Percentiles rank a stretch among this genome's conserved stretches.
Evolutionary conservation across 495 filamentous ascomycete genomes (phyloP).

Genomic region (Xylaria flabelliformis): DNA sequence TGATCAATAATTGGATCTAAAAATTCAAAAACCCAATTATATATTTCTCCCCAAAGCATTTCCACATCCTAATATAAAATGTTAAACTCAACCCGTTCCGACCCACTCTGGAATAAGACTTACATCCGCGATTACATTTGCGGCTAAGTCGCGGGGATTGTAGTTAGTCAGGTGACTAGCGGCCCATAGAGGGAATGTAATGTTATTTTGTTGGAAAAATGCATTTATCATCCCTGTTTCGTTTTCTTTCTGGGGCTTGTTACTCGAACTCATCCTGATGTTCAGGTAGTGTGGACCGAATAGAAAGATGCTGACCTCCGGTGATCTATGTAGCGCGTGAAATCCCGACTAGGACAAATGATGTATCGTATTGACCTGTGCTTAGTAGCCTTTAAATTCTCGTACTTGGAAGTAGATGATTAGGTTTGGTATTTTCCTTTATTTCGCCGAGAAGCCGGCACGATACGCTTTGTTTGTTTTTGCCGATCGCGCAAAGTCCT

Average conservation of each 20-base stretch:
- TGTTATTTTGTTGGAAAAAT: neutral
- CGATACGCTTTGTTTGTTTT: neutral
- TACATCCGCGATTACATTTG: neutral
- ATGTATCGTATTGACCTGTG: neutral
- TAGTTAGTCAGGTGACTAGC: neutral
- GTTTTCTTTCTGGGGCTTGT: neutral
- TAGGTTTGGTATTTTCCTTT: neutral
- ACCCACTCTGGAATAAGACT: neutral
- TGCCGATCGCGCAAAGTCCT: neutral
- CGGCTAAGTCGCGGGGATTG: too few species aligned
- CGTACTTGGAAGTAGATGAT: neutral
- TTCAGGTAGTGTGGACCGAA: neutral
- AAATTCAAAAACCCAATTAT: neutral
- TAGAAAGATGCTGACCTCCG: neutral
- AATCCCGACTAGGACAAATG: neutral
- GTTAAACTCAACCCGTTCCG: neutral
- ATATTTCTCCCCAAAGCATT: neutral
- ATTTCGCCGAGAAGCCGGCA: neutral
- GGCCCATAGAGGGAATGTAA: neutral
- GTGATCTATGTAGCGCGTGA: neutral
- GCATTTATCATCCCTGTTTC: too few species aligned
- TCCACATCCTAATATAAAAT: neutral
- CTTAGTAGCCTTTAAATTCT: neutral
- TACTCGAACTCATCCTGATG: neutral
- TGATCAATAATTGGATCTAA: neutral